Base-by-base conservation (phyloP, 306 rosid genomes). In the Datisca glomerata region DNA sequence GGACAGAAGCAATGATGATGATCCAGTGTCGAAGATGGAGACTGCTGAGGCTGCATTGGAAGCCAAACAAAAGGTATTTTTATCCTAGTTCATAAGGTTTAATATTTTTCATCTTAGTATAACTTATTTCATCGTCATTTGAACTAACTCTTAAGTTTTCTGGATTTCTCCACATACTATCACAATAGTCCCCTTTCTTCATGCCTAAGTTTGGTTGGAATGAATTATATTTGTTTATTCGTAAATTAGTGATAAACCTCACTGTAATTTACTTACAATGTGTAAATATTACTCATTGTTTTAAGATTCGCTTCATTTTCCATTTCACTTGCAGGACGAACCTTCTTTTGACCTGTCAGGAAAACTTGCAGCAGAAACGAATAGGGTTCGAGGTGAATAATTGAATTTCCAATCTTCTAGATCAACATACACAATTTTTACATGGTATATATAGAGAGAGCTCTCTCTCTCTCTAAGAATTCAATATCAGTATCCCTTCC, bases 311-410 rank as follows among this genome's bases (percentile, higher is more conserved):
- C 36, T 33, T 33, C 24, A 34, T 48, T 15, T 34, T 38, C 16
- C 16, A 18, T 45, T 38, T 56, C 14, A 20, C 33, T 53, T 72
- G 53, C 85, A 87, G 97, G 73, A 79, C 62, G 69, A 87, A 45
- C 97, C 97, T 65, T 87, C 97, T 12, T 87, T 79, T 66, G 97
- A 87, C 60, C 68, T 87, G n/a, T 87, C 97, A 40, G 97, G 97
- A 59, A 83, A 87, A 68, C 97, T 87, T 34, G 97, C 97, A 13
- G 89, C 78, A 10, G 97, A 87, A 77, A 87, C 94, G 13, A 87
- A 87, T 59, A 73, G 94, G 63, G 64, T 83, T 49, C 83, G 80
- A 69, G 97, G 97, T 87, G 57, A 46, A 36, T 9, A 19, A 22
- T 37, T 22, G 23, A 32, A 15, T 43, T 49, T 49, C 20, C n/a